Conservation (phyloP, 257 asterid genomes). For the Nicotiana otophora region DNA sequence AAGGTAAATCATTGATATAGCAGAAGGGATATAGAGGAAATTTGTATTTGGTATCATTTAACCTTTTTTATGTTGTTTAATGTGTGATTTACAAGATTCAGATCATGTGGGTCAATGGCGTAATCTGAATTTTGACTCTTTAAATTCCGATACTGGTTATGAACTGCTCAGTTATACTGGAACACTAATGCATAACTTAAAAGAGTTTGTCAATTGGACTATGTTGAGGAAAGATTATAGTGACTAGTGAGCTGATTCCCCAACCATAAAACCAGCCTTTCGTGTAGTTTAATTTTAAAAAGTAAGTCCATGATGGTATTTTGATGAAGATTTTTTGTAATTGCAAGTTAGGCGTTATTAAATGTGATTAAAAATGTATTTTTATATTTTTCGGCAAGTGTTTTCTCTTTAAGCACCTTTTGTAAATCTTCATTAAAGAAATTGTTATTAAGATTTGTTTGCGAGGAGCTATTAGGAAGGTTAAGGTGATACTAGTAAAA, state of each 20-base stretch:
- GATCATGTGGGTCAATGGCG: slow-evolving; percentile 7
- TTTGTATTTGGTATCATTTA: neutral
- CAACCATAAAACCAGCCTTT: neutral
- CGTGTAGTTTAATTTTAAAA: neutral
- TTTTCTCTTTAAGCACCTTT: neutral
- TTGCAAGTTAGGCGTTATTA: neutral
- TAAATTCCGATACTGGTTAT: neutral
- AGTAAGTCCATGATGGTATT: neutral
- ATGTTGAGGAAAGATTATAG: neutral
- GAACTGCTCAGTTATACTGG: neutral
- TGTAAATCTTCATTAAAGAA: neutral
- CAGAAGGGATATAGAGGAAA: neutral
- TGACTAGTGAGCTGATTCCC: slow-evolving; percentile 4
- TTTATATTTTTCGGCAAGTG: neutral
- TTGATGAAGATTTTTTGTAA: neutral
- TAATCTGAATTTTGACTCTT: neutral
- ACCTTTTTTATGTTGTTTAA: neutral
- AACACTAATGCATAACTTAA: neutral
- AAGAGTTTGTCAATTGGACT: neutral
- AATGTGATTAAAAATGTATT: neutral
- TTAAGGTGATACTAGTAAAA: neutral
- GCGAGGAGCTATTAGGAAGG: neutral
- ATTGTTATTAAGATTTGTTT: neutral
- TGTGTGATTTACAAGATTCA: neutral
- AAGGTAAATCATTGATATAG: neutral